These are phyloP conservation scores for Hippophae rhamnoides DNA, from an alignment of 306 rosid genomes.

Conservation along the genomic window DNA sequence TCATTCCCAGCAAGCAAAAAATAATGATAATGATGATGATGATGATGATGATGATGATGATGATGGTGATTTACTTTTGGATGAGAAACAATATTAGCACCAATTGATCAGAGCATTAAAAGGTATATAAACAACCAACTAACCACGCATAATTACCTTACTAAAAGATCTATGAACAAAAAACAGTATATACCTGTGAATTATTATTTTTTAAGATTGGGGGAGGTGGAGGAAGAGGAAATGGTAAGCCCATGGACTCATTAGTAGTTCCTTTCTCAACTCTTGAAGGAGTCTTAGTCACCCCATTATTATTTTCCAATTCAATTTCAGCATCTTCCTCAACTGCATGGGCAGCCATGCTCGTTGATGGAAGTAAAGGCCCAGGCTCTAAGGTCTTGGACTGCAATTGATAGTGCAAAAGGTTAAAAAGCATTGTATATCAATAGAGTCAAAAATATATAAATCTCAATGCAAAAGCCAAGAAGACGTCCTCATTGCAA, in stretches of 20 bases:
- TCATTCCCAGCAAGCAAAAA: too few species aligned
- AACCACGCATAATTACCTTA: neutral
- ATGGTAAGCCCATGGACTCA: constrained; percentile 25
- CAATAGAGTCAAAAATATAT: neutral
- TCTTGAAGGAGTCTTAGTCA: constrained; percentile 26
- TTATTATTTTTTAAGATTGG: constrained; percentile 36
- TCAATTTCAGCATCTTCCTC: constrained; percentile 77
- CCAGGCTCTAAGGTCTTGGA: constrained; percentile 39
- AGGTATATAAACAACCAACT: neutral
- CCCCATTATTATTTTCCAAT: constrained; percentile 32
- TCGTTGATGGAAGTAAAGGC: constrained; percentile 47
- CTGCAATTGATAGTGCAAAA: constrained; percentile 27
- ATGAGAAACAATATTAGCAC: too few species aligned
- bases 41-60: too few species aligned
- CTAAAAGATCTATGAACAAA: neutral
- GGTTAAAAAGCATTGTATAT: constrained; percentile 6
- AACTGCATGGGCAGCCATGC: constrained; percentile 75
- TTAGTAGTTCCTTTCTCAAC: constrained; percentile 29
- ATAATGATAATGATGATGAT: too few species aligned
- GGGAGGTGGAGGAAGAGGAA: constrained; percentile 51
- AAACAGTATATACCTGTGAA: constrained; percentile 40
- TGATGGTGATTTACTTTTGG: too few species aligned
- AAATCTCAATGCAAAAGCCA: neutral
- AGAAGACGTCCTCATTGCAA: neutral
- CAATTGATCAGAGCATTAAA: too few species aligned